A percentile compares a stretch with the other conserved stretches of the same genome.
phyloP scores from a whole-genome alignment of 306 rosid species.

The Cicer cuneatum region DNA sequence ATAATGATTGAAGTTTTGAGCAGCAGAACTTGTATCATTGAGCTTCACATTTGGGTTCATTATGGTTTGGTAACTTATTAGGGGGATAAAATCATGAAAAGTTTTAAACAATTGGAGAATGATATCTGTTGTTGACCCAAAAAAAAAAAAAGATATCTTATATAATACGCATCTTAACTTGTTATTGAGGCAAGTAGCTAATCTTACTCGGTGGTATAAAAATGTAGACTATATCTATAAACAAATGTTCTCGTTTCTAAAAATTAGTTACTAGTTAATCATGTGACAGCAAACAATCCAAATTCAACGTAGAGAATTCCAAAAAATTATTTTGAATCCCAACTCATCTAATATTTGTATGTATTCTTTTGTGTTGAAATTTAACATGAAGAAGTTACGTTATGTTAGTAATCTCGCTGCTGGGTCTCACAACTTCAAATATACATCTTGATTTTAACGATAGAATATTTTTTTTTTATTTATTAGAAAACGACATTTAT shows the following conservation, averaged over 20 bases:
- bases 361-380: no score
- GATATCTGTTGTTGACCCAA: not conserved
- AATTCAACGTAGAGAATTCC: not conserved
- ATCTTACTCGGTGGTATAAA: not conserved
- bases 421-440: no score
- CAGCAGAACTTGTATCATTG: not conserved
- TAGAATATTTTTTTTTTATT: no score
- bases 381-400: no score
- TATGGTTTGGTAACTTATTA: not conserved
- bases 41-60: not conserved
- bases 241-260: not conserved
- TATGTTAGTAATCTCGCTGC: no score
- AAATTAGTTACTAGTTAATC: not conserved
- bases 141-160: not conserved
- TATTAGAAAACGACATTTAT: no score
- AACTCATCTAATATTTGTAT: no score
- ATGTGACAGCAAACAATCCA: not conserved
- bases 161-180: conserved; percentile 13
- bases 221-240: not conserved
- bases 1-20: not conserved
- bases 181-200: not conserved
- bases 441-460: no score
- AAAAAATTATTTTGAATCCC: not conserved
- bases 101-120: not conserved
- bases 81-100: not conserved